Percentiles rank a stretch among this genome's conserved stretches.
These are phyloP conservation scores for Acrodontium crateriforme DNA, from an alignment of 2,329 filamentous ascomycete genomes.

Conservation along the genomic window DNA sequence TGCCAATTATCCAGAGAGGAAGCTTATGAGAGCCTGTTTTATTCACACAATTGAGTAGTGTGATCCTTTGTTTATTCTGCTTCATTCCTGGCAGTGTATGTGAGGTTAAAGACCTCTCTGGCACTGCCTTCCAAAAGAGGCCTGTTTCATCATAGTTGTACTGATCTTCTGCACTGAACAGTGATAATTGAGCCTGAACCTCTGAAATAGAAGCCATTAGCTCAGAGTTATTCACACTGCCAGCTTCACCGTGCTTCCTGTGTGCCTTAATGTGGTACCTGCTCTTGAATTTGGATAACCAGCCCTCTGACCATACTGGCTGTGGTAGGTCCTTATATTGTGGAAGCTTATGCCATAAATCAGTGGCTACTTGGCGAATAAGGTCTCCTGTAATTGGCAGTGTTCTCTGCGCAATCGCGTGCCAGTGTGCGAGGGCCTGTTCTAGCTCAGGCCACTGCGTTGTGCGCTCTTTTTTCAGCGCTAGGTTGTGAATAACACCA, in stretches of 20 bases:
- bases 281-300: neutral
- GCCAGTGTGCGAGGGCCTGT: neutral
- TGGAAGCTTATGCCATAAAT: neutral
- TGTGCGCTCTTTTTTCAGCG: neutral
- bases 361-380: neutral
- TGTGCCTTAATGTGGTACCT: neutral
- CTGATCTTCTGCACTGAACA: neutral
- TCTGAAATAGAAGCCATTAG: neutral
- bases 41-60: neutral
- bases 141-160: slow-evolving; percentile 1
- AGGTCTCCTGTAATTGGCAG: neutral
- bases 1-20: neutral
- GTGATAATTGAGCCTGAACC: neutral
- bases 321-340: neutral
- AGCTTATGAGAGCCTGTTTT: neutral
- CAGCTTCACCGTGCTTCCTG: neutral
- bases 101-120: neutral
- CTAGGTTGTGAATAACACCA: too few species aligned
- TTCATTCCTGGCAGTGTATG: neutral
- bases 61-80: neutral
- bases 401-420: neutral
- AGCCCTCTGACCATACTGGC: neutral
- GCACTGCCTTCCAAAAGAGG: neutral
- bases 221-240: neutral
- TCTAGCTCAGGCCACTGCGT: neutral